Percentiles rank a stretch among this genome's conserved stretches.
These are phyloP conservation scores for Salvia miltiorrhiza DNA, from an alignment of 257 asterid genomes.

Conservation along the genomic window DNA sequence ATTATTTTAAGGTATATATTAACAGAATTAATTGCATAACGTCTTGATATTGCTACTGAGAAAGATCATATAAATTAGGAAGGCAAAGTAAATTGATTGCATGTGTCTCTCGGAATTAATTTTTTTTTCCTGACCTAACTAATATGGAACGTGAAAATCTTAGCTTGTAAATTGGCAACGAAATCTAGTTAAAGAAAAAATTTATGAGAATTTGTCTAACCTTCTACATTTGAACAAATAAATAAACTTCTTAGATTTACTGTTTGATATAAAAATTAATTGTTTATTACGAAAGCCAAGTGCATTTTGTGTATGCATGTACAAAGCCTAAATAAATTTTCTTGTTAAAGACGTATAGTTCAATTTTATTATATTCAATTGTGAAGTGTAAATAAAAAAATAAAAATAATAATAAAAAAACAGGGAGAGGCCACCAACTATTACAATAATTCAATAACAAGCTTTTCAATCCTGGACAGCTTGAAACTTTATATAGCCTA, in stretches of 20 bases:
- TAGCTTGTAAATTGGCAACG: not conserved
- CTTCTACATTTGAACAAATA: too few relatives aligned
- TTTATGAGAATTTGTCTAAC: constrained; percentile 1
- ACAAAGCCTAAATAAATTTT: not conserved
- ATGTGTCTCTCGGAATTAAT: too few relatives aligned
- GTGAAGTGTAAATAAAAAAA: constrained; percentile 4
- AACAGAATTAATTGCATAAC: not conserved
- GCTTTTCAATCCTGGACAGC: constrained; percentile 10
- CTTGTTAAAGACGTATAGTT: constrained; percentile 15
- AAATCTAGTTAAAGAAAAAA: not conserved
- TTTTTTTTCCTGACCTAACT: not conserved
- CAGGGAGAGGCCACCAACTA: constrained; percentile 52
- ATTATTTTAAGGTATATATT: too few relatives aligned
- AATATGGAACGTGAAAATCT: not conserved
- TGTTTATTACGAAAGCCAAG: not conserved
- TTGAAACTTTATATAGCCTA: constrained; percentile 18
- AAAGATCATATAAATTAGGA: too few relatives aligned
- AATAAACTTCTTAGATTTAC: not conserved
- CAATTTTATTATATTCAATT: constrained; percentile 16
- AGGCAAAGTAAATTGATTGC: too few relatives aligned
- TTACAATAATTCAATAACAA: constrained; percentile 27
- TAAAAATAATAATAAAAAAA: too few relatives aligned
- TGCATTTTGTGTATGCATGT: constrained; percentile 1
- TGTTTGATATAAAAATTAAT: not conserved
- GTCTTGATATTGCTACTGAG: too few relatives aligned